Evolutionary conservation across 2,329 filamentous ascomycete species (phyloP), one percentile per base, ranked within the genome.

Genomic region (Neofusicoccum sp.): DNA sequence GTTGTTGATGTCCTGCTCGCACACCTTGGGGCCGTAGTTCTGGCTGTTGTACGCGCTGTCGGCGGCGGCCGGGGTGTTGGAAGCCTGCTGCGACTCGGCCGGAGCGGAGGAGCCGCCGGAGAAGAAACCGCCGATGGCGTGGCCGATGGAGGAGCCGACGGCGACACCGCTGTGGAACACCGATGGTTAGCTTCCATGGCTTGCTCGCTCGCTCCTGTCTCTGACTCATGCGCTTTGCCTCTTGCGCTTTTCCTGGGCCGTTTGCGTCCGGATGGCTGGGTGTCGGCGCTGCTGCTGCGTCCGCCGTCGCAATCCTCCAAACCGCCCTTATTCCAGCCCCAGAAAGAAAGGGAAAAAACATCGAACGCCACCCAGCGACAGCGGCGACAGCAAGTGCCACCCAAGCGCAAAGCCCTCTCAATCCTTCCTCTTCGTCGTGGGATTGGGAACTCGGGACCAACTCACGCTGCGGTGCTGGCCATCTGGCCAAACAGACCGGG

Each of bases 381-480:
- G 39, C 45, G 41, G 31, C 41, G 54, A 44, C 31, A n/a, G 9
- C 31, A 29, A 12, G 8, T 5, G 11, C 8, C 41, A 16, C n/a
- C 8, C 54, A 22, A 22, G 31, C 12, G 14, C 14, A 14, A 33
- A 29, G 52, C 41, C 28, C 11, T 28, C n/a, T 16, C 11, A 11
- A 29, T 43, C 29, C 31, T 45, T 47, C 12, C 31, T 45, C 16
- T 4, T 52, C 34, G 33, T 39, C 14, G 12, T 11, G 41, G n/a
- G n/a, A 52, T 31, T 16, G 16, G 29, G 48, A 28, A 44, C 31
- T 31, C 3, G 28, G 60, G 22, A 11, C 9, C 9, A 11, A 88
- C 93, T 83, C 89, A 98, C 94, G 95, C 95, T 78, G 95, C 95
- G 64, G 95, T 99, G 76, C 89, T 93, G 69, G 95, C 95, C 91